Percentiles rank a stretch among this genome's conserved stretches.
These are phyloP conservation scores for Lactarius evosmus DNA, from an alignment of 768 basidiomycete species.

Conservation along the genomic window DNA sequence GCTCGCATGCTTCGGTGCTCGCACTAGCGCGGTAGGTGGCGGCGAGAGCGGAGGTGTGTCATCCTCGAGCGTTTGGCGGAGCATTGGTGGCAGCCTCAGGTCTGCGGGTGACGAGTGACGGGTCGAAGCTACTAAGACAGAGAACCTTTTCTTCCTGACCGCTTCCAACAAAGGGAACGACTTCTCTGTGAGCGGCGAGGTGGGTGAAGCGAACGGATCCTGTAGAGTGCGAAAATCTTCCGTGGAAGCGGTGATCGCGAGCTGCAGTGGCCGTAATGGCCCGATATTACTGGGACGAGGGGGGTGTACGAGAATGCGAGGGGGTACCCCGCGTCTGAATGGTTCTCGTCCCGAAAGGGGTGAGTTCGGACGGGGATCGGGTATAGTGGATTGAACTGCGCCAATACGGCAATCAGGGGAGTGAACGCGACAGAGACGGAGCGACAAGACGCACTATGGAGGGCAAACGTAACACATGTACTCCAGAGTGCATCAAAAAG, in stretches of 20 bases:
- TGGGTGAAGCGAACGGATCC: constrained; percentile 22
- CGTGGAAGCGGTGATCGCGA: not conserved
- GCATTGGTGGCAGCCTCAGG: constrained; percentile 2
- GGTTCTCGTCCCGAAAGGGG: constrained; percentile 3
- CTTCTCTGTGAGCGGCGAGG: constrained; percentile 18
- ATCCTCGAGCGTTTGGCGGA: constrained; percentile 12
- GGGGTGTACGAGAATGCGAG: not conserved
- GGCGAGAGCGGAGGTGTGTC: constrained; percentile 17
- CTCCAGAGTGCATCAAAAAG: constrained; percentile 21
- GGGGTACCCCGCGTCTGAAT: not conserved
- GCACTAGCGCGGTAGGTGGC: constrained; percentile 15
- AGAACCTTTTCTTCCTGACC: constrained; percentile 21
- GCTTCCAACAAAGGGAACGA: constrained; percentile 20
- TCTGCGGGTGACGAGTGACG: constrained; percentile 21
- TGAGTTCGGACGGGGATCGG: constrained; percentile 8
- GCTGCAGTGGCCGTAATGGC: not conserved
- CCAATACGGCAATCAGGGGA: constrained; percentile 7
- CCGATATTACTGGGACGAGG: constrained; percentile 15
- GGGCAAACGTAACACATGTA: constrained; percentile 20
- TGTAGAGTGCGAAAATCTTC: constrained; percentile 23
- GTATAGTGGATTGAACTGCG: constrained; percentile 19
- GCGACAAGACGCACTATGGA: constrained; percentile 18
- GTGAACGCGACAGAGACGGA: not conserved
- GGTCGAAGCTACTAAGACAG: constrained; percentile 5
- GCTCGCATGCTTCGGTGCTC: constrained; percentile 16